Percentiles rank a stretch among this genome's conserved stretches.
Evolutionary conservation across 345 rosid genomes (phyloP).

Genomic region (Nephelium lappaceum): DNA sequence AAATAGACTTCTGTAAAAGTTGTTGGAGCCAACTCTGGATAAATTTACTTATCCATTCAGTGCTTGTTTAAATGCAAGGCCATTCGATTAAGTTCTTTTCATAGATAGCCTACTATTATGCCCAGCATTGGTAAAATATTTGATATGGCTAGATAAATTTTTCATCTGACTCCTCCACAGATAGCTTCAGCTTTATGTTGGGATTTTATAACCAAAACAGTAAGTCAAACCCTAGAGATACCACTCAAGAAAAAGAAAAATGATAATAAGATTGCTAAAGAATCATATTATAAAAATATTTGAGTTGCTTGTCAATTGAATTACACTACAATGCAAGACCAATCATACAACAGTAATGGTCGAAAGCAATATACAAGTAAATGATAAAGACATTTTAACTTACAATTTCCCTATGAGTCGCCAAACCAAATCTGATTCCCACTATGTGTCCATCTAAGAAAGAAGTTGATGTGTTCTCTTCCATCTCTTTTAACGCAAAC

Average conservation of each 20-base stretch:
- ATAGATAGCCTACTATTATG: not conserved
- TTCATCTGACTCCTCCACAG: not conserved
- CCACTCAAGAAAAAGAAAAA: not conserved
- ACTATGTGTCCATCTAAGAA: constrained; percentile 65
- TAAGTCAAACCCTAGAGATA: not conserved
- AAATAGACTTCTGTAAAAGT: not conserved
- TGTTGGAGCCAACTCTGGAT: not conserved
- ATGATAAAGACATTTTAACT: constrained; percentile 36
- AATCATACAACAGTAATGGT: not conserved
- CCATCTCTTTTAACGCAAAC: constrained; percentile 44
- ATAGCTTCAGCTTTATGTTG: not conserved
- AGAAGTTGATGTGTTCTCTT: constrained; percentile 43
- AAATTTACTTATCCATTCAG: not conserved
- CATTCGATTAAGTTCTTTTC: constrained; percentile 12
- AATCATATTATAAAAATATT: not conserved
- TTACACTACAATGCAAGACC: constrained; percentile 5
- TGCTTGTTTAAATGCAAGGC: not conserved
- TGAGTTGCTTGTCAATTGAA: not conserved
- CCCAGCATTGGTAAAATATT: not conserved
- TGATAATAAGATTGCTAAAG: not conserved
- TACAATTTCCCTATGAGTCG: constrained; percentile 69
- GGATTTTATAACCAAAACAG: not conserved
- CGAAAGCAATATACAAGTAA: not conserved
- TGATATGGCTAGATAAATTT: not conserved
- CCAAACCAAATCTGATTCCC: constrained; percentile 74